Conservation (phyloP, 345 rosid species). For the Populus euphratica region DNA sequence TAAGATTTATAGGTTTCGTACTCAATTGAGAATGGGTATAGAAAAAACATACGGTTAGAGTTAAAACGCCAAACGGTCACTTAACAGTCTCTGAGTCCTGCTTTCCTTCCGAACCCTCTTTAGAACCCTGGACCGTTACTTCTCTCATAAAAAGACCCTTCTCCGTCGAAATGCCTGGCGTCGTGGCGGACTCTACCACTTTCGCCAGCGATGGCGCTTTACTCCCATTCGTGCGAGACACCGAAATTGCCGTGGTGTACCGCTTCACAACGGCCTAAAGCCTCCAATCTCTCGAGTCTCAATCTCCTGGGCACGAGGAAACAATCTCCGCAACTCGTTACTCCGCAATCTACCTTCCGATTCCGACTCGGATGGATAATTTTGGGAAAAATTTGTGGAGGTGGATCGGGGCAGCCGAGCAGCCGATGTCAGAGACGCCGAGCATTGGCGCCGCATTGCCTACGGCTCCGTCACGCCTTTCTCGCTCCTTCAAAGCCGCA, state of each 20-base stretch:
- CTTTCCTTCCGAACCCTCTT: constrained; percentile 15
- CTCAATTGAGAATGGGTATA: too few species aligned
- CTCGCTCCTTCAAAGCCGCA: constrained; percentile 82
- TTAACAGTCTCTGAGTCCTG: background rate
- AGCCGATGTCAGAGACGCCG: constrained; percentile 55
- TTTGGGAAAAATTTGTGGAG: constrained; percentile 66
- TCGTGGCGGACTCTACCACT: constrained; percentile 14
- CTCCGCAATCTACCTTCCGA: constrained; percentile 31
- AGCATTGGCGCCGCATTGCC: constrained; percentile 71
- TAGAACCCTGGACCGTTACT: constrained; percentile 33
- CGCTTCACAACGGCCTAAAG: constrained; percentile 59
- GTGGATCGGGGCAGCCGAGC: constrained; percentile 56
- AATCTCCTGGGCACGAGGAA: constrained; percentile 81
- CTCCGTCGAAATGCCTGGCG: constrained; percentile 44
- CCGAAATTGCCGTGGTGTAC: constrained; percentile 37
- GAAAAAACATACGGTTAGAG: background rate
- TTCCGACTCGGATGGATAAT: constrained; percentile 23
- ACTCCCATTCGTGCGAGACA: constrained; percentile 34
- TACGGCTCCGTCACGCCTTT: constrained; percentile 87
- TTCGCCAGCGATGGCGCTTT: constrained; percentile 38
- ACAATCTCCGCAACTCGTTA: constrained; percentile 72
- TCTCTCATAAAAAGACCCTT: background rate
- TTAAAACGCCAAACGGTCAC: background rate
- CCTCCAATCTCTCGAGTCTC: constrained; percentile 68
- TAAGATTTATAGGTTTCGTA: too few species aligned